phyloP scores from a whole-genome alignment of 2,329 filamentous ascomycete genomes.

The Tolypocladium capitatum region DNA sequence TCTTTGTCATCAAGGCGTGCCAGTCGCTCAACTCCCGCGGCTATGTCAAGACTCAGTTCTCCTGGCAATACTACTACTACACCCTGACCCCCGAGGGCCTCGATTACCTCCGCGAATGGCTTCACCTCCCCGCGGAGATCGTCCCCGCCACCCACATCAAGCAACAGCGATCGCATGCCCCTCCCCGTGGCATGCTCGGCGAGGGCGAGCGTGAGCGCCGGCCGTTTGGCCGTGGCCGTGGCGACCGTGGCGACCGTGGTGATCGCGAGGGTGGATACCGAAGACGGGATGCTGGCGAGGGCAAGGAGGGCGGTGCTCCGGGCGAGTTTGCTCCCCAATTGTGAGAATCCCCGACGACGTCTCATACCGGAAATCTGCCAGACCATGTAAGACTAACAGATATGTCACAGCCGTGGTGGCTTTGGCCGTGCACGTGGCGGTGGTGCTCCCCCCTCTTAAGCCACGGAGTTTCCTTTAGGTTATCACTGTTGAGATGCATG shows the following conservation, averaged over 20 bases:
- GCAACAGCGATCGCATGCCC: constrained; percentile 97
- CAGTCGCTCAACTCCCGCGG: constrained; percentile 97
- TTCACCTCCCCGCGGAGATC: constrained; percentile 98
- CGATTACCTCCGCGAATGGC: constrained; percentile 99
- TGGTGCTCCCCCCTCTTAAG: constrained; percentile 55
- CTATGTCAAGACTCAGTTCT: constrained; percentile 99
- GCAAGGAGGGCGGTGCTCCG: constrained; percentile 85
- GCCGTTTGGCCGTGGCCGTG: constrained; percentile 62
- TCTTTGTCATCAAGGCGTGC: constrained; percentile 97
- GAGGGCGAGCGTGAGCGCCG: constrained; percentile 71
- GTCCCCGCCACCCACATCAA: constrained; percentile 99
- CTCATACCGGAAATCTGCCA: neutral
- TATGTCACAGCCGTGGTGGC: constrained; percentile 56
- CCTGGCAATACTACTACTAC: constrained; percentile 99
- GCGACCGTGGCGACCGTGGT: constrained; percentile 66
- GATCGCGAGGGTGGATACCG: constrained; percentile 86
- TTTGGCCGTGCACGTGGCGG: constrained; percentile 73
- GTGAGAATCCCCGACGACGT: constrained; percentile 33
- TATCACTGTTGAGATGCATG: constrained; percentile 31
- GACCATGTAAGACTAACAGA: neutral
- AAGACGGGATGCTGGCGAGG: constrained; percentile 72
- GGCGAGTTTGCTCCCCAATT: constrained; percentile 88
- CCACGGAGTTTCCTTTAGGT: constrained; percentile 25
- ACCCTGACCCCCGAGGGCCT: constrained; percentile 98
- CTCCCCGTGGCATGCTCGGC: constrained; percentile 96